Evolutionary conservation across 306 rosid species (phyloP).

Genomic region (Citrullus colocynthis): DNA sequence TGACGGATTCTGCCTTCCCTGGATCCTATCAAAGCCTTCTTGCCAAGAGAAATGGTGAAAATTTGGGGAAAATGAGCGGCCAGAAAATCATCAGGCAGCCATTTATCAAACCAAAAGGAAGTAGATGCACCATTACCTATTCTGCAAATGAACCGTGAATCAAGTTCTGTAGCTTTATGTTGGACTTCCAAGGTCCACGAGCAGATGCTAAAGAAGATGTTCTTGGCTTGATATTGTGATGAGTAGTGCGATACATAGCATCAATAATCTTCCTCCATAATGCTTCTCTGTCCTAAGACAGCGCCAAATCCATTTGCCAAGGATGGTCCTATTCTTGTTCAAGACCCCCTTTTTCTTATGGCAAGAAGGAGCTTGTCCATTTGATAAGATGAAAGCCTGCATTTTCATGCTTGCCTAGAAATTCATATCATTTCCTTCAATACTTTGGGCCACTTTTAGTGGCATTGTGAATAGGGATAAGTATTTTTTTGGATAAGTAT

Average conservation of each 20-base stretch:
- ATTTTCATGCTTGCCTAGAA: neutral
- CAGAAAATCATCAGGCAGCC: too few relatives aligned
- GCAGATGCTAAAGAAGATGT: neutral
- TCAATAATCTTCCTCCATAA: too few relatives aligned
- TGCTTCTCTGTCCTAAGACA: neutral
- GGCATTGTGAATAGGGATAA: neutral
- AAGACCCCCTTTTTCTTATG: neutral
- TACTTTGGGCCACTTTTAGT: neutral
- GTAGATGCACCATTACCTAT: too few relatives aligned
- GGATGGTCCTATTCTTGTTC: neutral
- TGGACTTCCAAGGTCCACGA: neutral
- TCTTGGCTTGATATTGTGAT: neutral
- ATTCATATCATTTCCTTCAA: neutral
- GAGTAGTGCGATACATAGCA: too few relatives aligned
- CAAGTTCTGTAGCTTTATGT: neutral
- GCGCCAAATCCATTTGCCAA: neutral
- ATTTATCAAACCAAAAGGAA: too few relatives aligned
- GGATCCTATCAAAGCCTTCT: too few relatives aligned
- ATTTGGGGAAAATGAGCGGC: too few relatives aligned
- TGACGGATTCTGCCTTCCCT: too few relatives aligned
- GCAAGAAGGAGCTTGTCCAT: neutral
- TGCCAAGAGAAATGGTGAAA: too few relatives aligned
- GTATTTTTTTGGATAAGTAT: neutral
- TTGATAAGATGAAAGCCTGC: neutral
- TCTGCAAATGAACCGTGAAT: neutral